These are phyloP conservation scores for Solanum bulbocastanum DNA, from an alignment of 257 asterid species.

Conservation along the genomic window DNA sequence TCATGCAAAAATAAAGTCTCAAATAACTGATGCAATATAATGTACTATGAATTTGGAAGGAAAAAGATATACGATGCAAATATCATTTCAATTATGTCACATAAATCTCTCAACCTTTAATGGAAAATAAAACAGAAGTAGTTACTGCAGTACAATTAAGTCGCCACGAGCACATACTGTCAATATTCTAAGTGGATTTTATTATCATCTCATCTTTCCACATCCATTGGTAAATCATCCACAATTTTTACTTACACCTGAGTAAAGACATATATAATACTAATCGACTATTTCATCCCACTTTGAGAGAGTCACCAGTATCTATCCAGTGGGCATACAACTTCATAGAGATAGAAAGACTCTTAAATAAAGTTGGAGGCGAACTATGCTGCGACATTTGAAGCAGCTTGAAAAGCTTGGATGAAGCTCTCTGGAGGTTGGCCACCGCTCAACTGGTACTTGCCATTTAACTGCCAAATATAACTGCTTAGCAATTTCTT, in stretches of 20 bases:
- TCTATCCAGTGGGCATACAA: not conserved
- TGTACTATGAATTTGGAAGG: not conserved
- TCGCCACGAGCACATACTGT: not conserved
- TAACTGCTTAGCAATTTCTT: not conserved
- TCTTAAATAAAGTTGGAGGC: not conserved
- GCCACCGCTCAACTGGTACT: conserved; percentile 63
- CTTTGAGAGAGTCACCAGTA: not conserved
- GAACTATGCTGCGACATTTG: conserved; percentile 6
- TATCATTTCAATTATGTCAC: not conserved
- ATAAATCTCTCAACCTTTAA: not conserved
- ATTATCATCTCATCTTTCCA: not conserved
- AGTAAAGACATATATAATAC: not conserved
- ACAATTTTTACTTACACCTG: not conserved
- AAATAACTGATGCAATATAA: not conserved
- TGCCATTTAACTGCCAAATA: conserved; percentile 51
- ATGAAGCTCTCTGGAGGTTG: conserved; percentile 70
- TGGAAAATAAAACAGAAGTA: not conserved
- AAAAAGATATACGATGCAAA: not conserved
- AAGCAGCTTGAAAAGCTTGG: conserved; percentile 42
- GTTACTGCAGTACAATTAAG: not conserved
- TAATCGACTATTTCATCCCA: not conserved
- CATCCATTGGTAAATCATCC: not conserved
- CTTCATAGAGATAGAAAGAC: not conserved
- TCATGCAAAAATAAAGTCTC: not conserved
- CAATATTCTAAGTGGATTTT: not conserved